Base-by-base conservation (phyloP, 164 flowering plant genomes). In the Vitis rupestris region DNA sequence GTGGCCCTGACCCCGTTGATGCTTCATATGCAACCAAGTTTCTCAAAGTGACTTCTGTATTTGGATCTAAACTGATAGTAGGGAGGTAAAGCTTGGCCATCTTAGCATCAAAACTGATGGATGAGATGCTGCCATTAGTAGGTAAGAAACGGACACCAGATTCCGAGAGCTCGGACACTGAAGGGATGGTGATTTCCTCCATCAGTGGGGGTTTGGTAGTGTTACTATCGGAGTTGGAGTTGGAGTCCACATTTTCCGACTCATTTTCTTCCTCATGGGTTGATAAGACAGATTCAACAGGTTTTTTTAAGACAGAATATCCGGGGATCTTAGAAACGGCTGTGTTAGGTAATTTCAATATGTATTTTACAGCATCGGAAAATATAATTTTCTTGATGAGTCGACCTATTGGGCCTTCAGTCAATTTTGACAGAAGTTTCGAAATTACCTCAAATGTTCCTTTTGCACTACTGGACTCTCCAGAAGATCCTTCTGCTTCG, bases 31-130 rank as follows among this genome's bases (percentile, higher is more conserved):
- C 82, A 17, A 79, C 79, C 56, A 79, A 29, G 58, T 81, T 81
- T 61, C 79, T 67, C 58, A 76, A 48, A 6, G 72, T 16, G 4
- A 72, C 59, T 19, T 75, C 78, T 27, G 74, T 67, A 52, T 62
- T 56, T 23, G 27, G 27, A 23, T 23, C 27, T 23, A 23, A 23
- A 23, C 27, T 23, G 27, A 23, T 23, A 23, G 27, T 19, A 1
- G 90, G 86, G 23, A 86, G 80, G 58, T 68, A 16, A 9, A 85
- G 58, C 3, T 72, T 74, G 4, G 2, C n/a, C 0, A 80, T 78
- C 12, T 61, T 75, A 17, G 1, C 2, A 29, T 86, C 85, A 52
- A 86, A 86, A 1, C n/a, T 47, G 12, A 81, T 75, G 48, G 68
- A 67, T 2, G 66, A 50, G 10, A 86, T 76, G 64, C 76, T 71